Conservation (phyloP, 306 rosid genomes). For the Elaeagnus macrophylla region DNA sequence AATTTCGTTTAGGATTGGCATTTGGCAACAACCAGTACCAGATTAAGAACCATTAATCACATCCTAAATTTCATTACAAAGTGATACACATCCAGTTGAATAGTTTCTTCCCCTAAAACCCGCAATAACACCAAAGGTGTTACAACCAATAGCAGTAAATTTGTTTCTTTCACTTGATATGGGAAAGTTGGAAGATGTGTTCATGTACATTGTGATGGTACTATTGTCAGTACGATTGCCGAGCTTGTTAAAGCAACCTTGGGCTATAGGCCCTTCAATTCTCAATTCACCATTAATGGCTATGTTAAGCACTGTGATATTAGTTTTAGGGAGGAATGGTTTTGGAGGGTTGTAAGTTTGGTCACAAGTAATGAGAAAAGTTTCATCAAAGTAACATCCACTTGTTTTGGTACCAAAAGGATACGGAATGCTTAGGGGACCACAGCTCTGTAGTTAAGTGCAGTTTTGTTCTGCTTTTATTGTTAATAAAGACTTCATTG, state of each 20-base stretch:
- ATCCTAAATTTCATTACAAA: neutral
- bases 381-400: neutral
- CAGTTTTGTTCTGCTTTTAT: too few species aligned
- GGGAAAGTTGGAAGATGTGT: neutral
- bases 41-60: neutral
- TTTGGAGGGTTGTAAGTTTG: neutral
- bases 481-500: too few species aligned
- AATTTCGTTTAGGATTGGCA: neutral
- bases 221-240: neutral
- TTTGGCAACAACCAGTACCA: constrained; percentile 2
- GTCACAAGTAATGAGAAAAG: neutral
- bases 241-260: neutral
- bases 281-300: neutral
- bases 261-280: neutral
- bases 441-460: neutral
- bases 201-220: too few species aligned
- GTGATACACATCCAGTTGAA: constrained; percentile 6
- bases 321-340: neutral
- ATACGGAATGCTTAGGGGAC: constrained; percentile 17
- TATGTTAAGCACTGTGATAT: neutral
- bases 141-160: constrained; percentile 5
- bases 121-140: neutral
- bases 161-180: constrained; percentile 3
- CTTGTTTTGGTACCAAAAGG: constrained; percentile 16
- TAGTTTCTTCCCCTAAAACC: neutral